Evolutionary conservation across 2,329 filamentous ascomycete genomes (phyloP).

Genomic region (Colletotrichum filicis): DNA sequence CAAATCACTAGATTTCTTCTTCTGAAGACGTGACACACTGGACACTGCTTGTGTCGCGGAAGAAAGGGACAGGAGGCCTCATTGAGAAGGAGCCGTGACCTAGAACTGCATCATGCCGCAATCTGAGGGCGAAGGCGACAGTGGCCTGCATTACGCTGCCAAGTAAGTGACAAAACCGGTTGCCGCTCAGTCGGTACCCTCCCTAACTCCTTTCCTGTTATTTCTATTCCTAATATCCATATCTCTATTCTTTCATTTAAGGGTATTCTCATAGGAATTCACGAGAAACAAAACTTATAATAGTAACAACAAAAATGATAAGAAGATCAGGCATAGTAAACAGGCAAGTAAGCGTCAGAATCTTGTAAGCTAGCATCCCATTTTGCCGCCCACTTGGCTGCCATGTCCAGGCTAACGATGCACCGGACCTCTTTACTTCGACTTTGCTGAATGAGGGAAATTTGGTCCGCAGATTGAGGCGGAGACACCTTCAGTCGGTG

Average conservation of each 20-base stretch:
- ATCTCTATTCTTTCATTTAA: no score
- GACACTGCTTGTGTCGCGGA: not conserved
- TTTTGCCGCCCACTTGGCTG: no score
- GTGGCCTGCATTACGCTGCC: not conserved
- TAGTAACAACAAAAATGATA: no score
- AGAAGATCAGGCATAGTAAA: no score
- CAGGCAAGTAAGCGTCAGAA: no score
- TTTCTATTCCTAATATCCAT: no score
- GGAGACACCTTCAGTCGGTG: not conserved
- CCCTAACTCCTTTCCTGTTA: no score
- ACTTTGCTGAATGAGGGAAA: conserved; percentile 11
- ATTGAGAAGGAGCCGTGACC: not conserved
- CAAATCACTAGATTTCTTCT: not conserved
- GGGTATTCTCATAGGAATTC: no score
- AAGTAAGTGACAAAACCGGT: no score
- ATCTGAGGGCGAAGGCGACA: not conserved
- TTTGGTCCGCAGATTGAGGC: not conserved
- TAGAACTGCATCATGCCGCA: not conserved
- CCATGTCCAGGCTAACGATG: not conserved
- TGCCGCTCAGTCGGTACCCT: no score
- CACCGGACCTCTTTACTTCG: not conserved
- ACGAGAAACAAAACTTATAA: no score
- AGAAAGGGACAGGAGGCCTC: not conserved
- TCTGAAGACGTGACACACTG: not conserved
- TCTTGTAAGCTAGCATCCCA: no score